Evolutionary conservation across 164 flowering plant genomes (phyloP).

Genomic region (Protea cynaroides): DNA sequence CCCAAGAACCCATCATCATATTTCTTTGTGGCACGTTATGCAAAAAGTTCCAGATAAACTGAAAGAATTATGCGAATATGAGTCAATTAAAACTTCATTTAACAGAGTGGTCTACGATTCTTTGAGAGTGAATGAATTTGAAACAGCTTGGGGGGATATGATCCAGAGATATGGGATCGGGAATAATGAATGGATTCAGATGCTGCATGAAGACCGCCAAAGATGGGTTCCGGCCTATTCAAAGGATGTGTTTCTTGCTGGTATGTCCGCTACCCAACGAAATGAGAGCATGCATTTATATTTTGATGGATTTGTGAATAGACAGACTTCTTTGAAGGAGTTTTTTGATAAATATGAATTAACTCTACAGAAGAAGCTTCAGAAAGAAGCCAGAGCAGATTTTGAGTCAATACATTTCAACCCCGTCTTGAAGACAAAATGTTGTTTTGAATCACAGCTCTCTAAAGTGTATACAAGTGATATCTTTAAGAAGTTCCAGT

Average conservation of each 20-base stretch:
- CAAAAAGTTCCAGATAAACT: conserved; percentile 28
- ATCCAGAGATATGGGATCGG: conserved; percentile 25
- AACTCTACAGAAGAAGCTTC: conserved; percentile 22
- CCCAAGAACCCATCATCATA: conserved; percentile 37
- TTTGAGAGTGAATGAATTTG: conserved; percentile 40
- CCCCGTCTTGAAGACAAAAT: conserved; percentile 34
- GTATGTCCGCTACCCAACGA: conserved; percentile 23
- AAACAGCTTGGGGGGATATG: conserved; percentile 40
- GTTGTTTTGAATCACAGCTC: conserved; percentile 46
- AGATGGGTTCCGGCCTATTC: conserved; percentile 44
- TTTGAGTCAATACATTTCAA: conserved; percentile 33
- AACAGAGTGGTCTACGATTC: conserved; percentile 21
- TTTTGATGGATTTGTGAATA: conserved; percentile 29
- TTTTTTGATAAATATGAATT: conserved; percentile 32
- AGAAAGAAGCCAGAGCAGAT: conserved; percentile 45
- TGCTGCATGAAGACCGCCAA: conserved; percentile 33
- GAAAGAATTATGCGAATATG: conserved; percentile 21
- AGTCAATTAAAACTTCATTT: conserved; percentile 23
- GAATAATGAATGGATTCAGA: conserved; percentile 24
- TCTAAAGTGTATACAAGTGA: conserved; percentile 47
- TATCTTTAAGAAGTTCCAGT: conserved; percentile 45
- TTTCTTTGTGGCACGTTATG: conserved; percentile 23
- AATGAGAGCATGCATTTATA: conserved; percentile 19
- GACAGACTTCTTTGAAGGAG: conserved; percentile 33
- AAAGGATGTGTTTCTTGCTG: conserved; percentile 36